Conservation (phyloP, 2,329 filamentous ascomycete species). For the Colletotrichum cordylinicola region DNA sequence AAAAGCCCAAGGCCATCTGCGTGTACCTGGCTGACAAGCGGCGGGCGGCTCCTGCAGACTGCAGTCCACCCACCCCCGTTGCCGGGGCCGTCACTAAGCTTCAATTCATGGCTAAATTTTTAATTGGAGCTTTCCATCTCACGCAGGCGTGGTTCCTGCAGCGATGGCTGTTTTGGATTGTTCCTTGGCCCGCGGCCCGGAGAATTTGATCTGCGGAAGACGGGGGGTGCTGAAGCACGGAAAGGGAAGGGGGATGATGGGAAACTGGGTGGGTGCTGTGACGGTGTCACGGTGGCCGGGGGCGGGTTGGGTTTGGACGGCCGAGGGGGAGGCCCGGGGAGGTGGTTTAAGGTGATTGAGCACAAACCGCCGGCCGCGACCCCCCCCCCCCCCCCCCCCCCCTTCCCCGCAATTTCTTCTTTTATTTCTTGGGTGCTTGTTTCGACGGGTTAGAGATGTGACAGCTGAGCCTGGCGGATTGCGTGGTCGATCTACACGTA, state of each 20-base stretch:
- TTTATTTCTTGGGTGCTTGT: not conserved
- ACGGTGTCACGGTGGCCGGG: not conserved
- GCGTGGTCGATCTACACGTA: constrained; percentile 1
- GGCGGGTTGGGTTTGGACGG: not conserved
- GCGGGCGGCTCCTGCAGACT: not conserved
- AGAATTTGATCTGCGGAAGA: not conserved
- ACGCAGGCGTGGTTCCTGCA: not conserved
- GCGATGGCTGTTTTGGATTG: constrained; percentile 6
- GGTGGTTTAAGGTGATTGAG: not conserved
- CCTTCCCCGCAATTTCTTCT: not conserved
- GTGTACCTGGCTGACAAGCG: not conserved
- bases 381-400: not conserved
- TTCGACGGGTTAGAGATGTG: not conserved
- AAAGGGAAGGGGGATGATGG: not conserved
- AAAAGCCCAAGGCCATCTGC: not conserved
- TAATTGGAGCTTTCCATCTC: not conserved
- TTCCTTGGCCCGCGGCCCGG: not conserved
- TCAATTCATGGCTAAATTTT: constrained; percentile 8
- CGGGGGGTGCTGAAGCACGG: not conserved
- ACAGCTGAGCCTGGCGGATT: not conserved
- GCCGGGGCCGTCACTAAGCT: not conserved
- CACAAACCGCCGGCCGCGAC: too few species aligned
- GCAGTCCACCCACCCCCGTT: not conserved
- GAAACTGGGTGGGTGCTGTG: not conserved
- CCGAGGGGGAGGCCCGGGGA: too few species aligned